Conservation (phyloP, 805 yeast genomes). For the Ogataea sp. region DNA sequence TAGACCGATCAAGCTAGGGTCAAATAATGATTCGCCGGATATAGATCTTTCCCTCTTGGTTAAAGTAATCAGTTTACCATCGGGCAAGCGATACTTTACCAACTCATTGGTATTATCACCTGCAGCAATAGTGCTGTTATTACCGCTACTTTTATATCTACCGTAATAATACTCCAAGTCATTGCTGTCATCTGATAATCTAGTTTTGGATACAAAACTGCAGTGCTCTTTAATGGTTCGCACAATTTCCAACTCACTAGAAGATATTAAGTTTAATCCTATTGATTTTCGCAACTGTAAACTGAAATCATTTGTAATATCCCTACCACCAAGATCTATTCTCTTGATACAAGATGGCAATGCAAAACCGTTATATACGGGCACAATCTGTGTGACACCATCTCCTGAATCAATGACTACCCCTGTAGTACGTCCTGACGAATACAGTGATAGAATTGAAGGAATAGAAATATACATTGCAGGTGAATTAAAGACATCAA, state of each 20-base stretch:
- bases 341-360: conserved; percentile 65
- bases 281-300: conserved; percentile 50
- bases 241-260: conserved; percentile 79
- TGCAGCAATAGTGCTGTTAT: conserved; percentile 3
- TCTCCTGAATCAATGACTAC: conserved; percentile 88
- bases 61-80: conserved; percentile 61
- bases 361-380: conserved; percentile 85
- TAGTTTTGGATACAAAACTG: conserved; percentile 55
- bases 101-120: not conserved
- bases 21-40: conserved; percentile 75
- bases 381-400: conserved; percentile 83
- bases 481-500: conserved; percentile 68
- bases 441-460: conserved; percentile 77
- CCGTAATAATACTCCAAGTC: not conserved
- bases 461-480: conserved; percentile 68
- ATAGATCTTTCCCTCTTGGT: conserved; percentile 60
- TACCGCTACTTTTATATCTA: conserved; percentile 22
- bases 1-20: conserved; percentile 70
- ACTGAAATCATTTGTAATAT: conserved; percentile 70
- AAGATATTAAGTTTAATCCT: conserved; percentile 58
- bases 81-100: conserved; percentile 59
- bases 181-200: not conserved
- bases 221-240: conserved; percentile 68
- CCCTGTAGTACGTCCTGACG: conserved; percentile 88
- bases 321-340: conserved; percentile 80